Conservation (phyloP, 106 monocot genomes). For the Dactylorhiza incarnata region DNA sequence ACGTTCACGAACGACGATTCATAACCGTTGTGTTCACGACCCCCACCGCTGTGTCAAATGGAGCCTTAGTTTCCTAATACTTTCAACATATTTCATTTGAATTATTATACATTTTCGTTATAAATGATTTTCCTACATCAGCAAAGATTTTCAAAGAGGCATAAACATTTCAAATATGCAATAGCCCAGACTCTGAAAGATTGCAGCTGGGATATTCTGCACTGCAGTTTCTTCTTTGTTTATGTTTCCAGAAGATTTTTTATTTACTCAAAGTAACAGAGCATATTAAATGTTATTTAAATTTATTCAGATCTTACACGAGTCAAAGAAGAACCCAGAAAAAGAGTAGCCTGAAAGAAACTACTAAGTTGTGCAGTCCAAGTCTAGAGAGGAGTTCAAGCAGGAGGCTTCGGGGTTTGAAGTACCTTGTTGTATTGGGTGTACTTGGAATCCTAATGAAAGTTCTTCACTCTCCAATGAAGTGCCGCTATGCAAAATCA, state of each 20-base stretch:
- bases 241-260: not conserved
- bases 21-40: too few relatives aligned
- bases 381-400: conserved; percentile 21
- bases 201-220: not conserved
- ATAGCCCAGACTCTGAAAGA: not conserved
- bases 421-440: conserved; percentile 17
- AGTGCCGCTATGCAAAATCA: not conserved
- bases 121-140: too few relatives aligned
- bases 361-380: conserved; percentile 17
- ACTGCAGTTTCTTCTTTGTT: not conserved
- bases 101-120: too few relatives aligned
- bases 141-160: too few relatives aligned
- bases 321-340: conserved; percentile 23
- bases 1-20: too few relatives aligned
- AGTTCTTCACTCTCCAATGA: conserved; percentile 20
- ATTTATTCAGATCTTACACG: conserved; percentile 25
- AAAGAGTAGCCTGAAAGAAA: conserved; percentile 26
- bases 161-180: too few relatives aligned
- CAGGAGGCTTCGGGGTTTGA: conserved; percentile 29
- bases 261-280: not conserved
- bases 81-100: too few relatives aligned
- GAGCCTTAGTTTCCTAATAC: too few relatives aligned
- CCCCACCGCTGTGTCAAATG: too few relatives aligned
- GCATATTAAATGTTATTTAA: not conserved
- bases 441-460: conserved; percentile 30